These are phyloP conservation scores for Hypomontagnella monticulosa DNA, from an alignment of 495 filamentous ascomycete genomes.

Conservation along the genomic window DNA sequence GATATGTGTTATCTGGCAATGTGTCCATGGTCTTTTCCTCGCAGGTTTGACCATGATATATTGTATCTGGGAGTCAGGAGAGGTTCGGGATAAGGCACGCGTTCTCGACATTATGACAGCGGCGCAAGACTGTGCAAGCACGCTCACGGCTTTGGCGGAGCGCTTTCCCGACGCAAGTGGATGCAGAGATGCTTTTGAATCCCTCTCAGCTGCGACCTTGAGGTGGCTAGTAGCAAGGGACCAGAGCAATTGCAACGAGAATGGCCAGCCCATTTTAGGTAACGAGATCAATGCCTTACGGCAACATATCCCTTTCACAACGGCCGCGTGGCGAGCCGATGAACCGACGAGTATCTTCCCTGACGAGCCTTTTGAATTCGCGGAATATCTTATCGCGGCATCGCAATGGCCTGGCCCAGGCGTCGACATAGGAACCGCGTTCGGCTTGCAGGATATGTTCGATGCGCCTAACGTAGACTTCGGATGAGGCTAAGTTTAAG, in stretches of 20 bases:
- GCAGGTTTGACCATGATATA: conserved; percentile 40
- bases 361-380: conserved; percentile 27
- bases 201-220: conserved; percentile 37
- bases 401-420: conserved; percentile 22
- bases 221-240: conserved; percentile 40
- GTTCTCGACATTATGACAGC: conserved; percentile 31
- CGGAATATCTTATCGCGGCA: conserved; percentile 26
- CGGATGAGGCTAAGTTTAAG: background rate
- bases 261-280: conserved; percentile 7
- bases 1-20: conserved; percentile 40
- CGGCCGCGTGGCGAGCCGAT: conserved; percentile 23
- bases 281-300: conserved; percentile 22
- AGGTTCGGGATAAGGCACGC: conserved; percentile 33
- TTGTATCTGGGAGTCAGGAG: conserved; percentile 39
- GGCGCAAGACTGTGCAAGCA: conserved; percentile 36
- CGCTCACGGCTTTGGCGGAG: conserved; percentile 40
- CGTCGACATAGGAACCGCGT: conserved; percentile 6
- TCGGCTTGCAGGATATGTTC: conserved; percentile 15
- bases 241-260: background rate
- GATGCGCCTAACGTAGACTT: conserved; percentile 7
- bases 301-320: conserved; percentile 21
- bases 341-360: conserved; percentile 27
- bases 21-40: conserved; percentile 38
- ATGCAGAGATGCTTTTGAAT: conserved; percentile 40
- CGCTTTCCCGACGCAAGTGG: conserved; percentile 38